Conservation (phyloP, 331 rosid species). For the Pyrus hybrid region DNA sequence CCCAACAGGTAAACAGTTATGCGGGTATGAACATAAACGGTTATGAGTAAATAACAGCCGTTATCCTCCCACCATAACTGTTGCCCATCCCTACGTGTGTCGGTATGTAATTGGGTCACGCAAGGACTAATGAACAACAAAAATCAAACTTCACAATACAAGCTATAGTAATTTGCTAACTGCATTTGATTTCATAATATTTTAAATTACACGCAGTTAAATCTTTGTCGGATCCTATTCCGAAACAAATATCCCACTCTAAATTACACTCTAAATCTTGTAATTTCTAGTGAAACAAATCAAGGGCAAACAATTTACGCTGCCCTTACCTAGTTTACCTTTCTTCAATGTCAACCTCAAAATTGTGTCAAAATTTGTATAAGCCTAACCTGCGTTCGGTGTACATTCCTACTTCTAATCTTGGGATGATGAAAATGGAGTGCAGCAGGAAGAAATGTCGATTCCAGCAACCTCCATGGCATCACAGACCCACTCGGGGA, state of each 20-base stretch:
- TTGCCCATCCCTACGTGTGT: no score
- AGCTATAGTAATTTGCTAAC: background rate
- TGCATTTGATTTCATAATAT: background rate
- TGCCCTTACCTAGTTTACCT: conserved; percentile 16
- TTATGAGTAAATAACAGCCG: no score
- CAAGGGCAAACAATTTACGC: conserved; percentile 44
- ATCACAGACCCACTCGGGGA: conserved; percentile 90
- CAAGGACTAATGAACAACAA: background rate
- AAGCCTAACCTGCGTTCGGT: conserved; percentile 1
- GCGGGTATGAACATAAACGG: no score
- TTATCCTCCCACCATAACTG: no score
- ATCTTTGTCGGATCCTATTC: background rate
- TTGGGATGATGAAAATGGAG: conserved; percentile 30
- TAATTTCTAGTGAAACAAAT: conserved; percentile 26
- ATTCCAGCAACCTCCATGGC: conserved; percentile 99
- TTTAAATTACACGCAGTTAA: background rate
- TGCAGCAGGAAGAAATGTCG: conserved; percentile 77
- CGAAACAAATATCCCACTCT: background rate
- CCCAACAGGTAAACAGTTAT: no score
- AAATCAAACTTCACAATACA: background rate
- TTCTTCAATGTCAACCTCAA: conserved; percentile 9
- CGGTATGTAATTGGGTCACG: background rate
- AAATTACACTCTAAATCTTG: background rate
- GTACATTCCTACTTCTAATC: conserved; percentile 5
- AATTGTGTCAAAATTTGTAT: conserved; percentile 3